A percentile compares a stretch with the other conserved stretches of the same genome.
Conservation (phyloP, 176 grass and related monocot genomes). For the Aegilops speltoides region DNA sequence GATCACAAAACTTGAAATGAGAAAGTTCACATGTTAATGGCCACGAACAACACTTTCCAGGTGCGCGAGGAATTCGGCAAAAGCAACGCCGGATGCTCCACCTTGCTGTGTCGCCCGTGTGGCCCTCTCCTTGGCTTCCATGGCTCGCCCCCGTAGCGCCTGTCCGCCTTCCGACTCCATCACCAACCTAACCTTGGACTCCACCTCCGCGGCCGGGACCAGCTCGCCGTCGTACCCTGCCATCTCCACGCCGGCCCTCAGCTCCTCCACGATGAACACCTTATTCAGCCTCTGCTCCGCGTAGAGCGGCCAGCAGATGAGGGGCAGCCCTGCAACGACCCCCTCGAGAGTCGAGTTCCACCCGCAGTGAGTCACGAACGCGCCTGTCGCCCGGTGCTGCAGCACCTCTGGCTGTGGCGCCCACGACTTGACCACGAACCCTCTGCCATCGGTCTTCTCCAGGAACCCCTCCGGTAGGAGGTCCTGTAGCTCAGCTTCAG, state of each 20-base stretch:
- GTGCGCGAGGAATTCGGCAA: slow-evolving; percentile 10
- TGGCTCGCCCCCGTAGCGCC: neutral
- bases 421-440: slow-evolving; percentile 48
- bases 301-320: slow-evolving; percentile 78
- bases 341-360: slow-evolving; percentile 70
- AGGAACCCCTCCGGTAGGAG: slow-evolving; percentile 38
- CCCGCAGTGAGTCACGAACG: slow-evolving; percentile 71
- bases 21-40: no score
- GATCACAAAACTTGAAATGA: no score
- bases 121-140: slow-evolving; percentile 6
- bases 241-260: slow-evolving; percentile 35
- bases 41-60: neutral
- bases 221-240: slow-evolving; percentile 33
- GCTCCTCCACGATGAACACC: slow-evolving; percentile 51
- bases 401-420: slow-evolving; percentile 59
- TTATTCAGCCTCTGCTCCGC: slow-evolving; percentile 79
- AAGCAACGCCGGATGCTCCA: slow-evolving; percentile 27
- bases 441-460: slow-evolving; percentile 38
- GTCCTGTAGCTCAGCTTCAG: neutral
- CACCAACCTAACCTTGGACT: slow-evolving; percentile 38
- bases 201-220: slow-evolving; percentile 35
- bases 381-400: slow-evolving; percentile 33
- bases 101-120: neutral
- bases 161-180: slow-evolving; percentile 40
- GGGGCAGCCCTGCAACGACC: slow-evolving; percentile 45